Base-by-base conservation (phyloP, 2,329 filamentous ascomycete species). In the Exserohilum rostratum region DNA sequence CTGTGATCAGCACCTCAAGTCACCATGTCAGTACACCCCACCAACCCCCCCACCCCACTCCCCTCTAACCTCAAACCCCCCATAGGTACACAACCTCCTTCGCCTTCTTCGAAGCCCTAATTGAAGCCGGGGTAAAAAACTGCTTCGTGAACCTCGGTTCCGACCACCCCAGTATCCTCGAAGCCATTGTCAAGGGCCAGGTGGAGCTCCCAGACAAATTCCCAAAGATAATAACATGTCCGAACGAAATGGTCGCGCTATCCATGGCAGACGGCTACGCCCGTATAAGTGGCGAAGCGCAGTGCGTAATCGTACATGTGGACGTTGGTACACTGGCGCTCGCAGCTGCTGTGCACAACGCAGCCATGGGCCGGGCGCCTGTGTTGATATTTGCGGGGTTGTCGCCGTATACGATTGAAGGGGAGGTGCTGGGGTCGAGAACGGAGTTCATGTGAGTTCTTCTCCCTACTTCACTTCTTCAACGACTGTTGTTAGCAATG, bases 241-340 rank as follows among this genome's bases (percentile, higher is more conserved):
- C 90, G 0, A 91, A 91, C 61, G 90, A 93, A 86, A 93, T 93
- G 89, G 90, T 93, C 5, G 90, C 90, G 22, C 83, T 93, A 65
- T 93, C 89, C 54, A 90, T 91, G 87, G 90, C 90, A 10, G 90
- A 93, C 72, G 90, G 90, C 43, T 92, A 90, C 67, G 89, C 90
- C 33, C 69, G 73, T 55, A 74, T 90, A 30, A 90, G 87, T 5
- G 85, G 85, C 48, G 84, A 89, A 62, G 88, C 89, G 0, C 90
- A 93, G 75, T 88, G 85, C 55, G 90, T 93, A 9, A 88, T 93
- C 58, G 84, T 93, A 2, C 90, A 93, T 67, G 90, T 93, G 53
- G 90, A 93, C 64, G 90, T 93, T 15, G 90, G 90, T 25, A 93
- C 90, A 0, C 90, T 93, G 72, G 90, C 87, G 6, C 82, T 93